Evolutionary conservation across 2,329 filamentous ascomycete genomes (phyloP), one percentile per base, ranked within the genome.

Genomic region (Colletotrichum truncatum): DNA sequence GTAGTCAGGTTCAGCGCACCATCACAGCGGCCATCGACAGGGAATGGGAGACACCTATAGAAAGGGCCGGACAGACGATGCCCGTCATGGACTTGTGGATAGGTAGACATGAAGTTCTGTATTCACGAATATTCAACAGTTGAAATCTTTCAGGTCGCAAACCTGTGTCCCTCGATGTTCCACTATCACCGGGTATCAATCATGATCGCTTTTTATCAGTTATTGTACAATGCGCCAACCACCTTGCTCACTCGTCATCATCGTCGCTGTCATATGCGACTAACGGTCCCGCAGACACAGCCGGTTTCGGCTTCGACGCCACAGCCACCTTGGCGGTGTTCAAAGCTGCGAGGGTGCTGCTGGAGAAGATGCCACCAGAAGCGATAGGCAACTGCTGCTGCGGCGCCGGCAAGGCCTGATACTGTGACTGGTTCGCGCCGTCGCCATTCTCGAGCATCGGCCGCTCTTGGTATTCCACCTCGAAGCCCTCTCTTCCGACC

Each of bases 241-340:
- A 66, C 73, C 64, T 72, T 72, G 6, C 67, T 66, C 76, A 73
- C 38, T 66, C 77, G 80, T 84, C 80, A 60, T 84, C 91, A 66
- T 97, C 92, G 78, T 97, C 94, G 76, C 93, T 98, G 60, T 90
- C 94, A 73, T 99, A 99, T 25, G 87, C 92, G 18, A 98, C 96
- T 69, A 98, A 80, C 6, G 93, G 92, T 2, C 93, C 93, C 16
- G 86, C 78, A 26, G 87, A 69, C 9, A 77, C 80, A 26, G 85
- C 79, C 9, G 85, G 77, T 55, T 88, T 84, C 23, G 82, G 78
- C 74, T 86, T 87, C 30, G 84, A 81, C 11, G 86, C 82, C 52
- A 88, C 81, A 8, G 85, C 77, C 4, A 87, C 81, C 69, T 84
- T 83, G 58, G 85, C 81, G 67, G 81, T 80, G 73, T 90, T 90